Base-by-base conservation (phyloP, 306 rosid species). In the Abrus precatorius region DNA sequence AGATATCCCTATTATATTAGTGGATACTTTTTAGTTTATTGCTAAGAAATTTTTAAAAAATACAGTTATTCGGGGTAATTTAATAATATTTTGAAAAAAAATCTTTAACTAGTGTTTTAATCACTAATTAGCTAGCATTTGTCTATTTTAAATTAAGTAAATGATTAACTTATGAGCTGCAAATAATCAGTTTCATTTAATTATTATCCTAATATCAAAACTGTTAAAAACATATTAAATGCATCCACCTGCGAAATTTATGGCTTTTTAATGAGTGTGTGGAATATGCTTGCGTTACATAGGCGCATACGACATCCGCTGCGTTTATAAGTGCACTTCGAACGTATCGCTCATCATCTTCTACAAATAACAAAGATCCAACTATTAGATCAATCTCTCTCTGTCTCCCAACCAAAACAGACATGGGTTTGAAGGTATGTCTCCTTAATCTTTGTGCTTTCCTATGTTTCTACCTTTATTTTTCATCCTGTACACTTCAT, bases 341-440 rank as follows among this genome's bases (percentile, higher is more conserved):
- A 77, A 43, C 61, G 27, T 62, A 78, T 67, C 88, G 86, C 65
- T 3, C 1, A 1, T 28, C 79, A 0, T 47, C 64, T 1, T 9
- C 54, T 6, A 55, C n/a, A 14, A 14, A 1, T 2, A 33, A 0
- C 57, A 60, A 60, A 61, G 48, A 60, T 70, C 78, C 2, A 4
- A 36, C 36, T 9, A 14, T 32, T 3, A 33, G 3, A 33, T 75
- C 82, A 20, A 41, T 54, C 36, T 77, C 69, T 0, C 55, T 41
- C 49, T 63, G 9, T 53, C 43, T 54, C 62, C 4, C 13, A 43
- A 43, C 61, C 9, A 32, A 20, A 45, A 48, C 74, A 62, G 3
- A 0, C 74, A 81, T 86, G 89, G 84, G 82, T 82, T 76, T 86
- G 82, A 34, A 86, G 89, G 89, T 86, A 0, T 61, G 27, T 69